Conservation (phyloP, 352 stramenopile genomes). For the Globisporangium alternatum region DNA sequence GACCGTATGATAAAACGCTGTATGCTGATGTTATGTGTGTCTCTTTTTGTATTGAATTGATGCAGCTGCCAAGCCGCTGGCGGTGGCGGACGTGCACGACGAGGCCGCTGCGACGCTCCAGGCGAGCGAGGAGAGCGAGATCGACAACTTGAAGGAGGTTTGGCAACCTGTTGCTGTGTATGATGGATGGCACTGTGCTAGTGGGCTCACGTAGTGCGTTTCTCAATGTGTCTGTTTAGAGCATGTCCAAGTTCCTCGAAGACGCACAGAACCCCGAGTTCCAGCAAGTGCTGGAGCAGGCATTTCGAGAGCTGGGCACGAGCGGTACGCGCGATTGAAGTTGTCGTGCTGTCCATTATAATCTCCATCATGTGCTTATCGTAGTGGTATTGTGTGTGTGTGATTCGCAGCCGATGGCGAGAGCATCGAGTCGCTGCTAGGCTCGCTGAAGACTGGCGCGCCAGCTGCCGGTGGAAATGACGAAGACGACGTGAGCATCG, state of each 20-base stretch:
- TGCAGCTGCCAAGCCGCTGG: constrained; percentile 18
- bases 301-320: constrained; percentile 78
- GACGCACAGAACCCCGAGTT: constrained; percentile 86
- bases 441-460: constrained; percentile 37
- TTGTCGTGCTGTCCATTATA: neutral
- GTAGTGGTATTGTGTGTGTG: neutral
- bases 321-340: constrained; percentile 34
- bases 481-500: constrained; percentile 74
- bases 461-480: constrained; percentile 23
- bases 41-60: neutral
- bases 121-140: constrained; percentile 47
- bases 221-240: constrained; percentile 32
- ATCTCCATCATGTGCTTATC: constrained; percentile 5
- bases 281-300: constrained; percentile 83
- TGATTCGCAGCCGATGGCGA: constrained; percentile 40
- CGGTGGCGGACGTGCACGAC: constrained; percentile 38
- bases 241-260: constrained; percentile 84
- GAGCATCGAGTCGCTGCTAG: constrained; percentile 71
- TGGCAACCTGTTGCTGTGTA: neutral
- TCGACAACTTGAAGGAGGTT: constrained; percentile 68
- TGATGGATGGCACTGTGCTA: neutral
- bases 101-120: constrained; percentile 51
- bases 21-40: neutral
- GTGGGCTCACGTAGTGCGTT: neutral
- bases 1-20: neutral